Evolutionary conservation across 345 rosid species (phyloP).

Genomic region (Trapa bicornis): DNA sequence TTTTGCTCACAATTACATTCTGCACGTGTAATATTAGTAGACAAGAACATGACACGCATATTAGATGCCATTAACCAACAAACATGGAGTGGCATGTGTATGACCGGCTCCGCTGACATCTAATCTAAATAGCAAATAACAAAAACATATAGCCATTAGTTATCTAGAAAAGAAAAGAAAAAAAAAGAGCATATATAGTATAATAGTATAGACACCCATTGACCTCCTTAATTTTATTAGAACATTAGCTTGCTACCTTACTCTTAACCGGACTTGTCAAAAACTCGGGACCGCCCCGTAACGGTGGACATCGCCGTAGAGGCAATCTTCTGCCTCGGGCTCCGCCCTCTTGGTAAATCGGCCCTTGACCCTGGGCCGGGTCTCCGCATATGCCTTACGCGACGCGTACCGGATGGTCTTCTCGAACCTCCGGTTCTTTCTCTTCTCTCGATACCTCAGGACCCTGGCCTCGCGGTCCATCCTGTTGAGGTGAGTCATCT

Average conservation of each 20-base stretch:
- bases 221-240: neutral
- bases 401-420: too few species aligned
- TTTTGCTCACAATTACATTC: too few species aligned
- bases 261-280: neutral
- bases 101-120: too few species aligned
- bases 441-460: conserved; percentile 84
- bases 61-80: neutral
- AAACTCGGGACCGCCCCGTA: conserved; percentile 77
- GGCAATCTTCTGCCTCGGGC: conserved; percentile 25
- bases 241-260: neutral
- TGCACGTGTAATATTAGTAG: too few species aligned
- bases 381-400: conserved; percentile 66
- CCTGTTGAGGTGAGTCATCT: conserved; percentile 28
- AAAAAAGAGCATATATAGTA: too few species aligned
- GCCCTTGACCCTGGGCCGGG: conserved; percentile 88
- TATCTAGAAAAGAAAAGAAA: too few species aligned
- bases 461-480: conserved; percentile 84
- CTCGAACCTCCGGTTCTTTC: conserved; percentile 58
- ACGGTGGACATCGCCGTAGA: conserved; percentile 9
- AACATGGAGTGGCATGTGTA: too few species aligned
- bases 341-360: conserved; percentile 76
- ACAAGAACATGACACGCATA: neutral
- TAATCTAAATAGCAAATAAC: neutral
- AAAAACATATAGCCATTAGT: too few species aligned
- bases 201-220: neutral